Conservation (phyloP, 2,329 filamentous ascomycete species). For the Fusarium nodosum region DNA sequence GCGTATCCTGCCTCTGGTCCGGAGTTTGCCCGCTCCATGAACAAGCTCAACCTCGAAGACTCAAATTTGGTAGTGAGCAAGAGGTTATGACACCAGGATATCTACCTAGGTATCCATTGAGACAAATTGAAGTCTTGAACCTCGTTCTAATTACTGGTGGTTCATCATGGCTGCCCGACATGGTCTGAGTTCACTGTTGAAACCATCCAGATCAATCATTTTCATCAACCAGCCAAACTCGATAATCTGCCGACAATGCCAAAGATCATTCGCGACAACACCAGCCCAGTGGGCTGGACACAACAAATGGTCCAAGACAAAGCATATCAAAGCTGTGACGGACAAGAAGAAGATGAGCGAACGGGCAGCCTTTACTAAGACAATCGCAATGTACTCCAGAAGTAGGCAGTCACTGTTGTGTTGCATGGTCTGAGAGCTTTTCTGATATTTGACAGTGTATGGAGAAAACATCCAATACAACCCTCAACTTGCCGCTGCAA, state of each 20-base stretch:
- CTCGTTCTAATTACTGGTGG: not conserved
- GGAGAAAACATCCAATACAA: conserved; percentile 82
- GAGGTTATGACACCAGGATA: conserved; percentile 4
- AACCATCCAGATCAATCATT: conserved; percentile 19
- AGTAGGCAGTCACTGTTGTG: conserved; percentile 60
- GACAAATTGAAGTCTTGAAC: too few species aligned
- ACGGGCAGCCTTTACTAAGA: conserved; percentile 76
- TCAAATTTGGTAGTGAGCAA: conserved; percentile 1
- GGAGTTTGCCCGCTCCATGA: conserved; percentile 52
- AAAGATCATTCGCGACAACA: conserved; percentile 64
- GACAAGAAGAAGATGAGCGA: conserved; percentile 83
- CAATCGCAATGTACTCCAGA: conserved; percentile 81
- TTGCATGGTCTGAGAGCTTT: conserved; percentile 1
- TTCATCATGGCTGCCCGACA: conserved; percentile 38
- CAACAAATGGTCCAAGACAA: conserved; percentile 96
- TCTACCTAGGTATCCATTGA: not conserved
- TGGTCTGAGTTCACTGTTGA: conserved; percentile 35
- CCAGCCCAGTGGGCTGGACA: conserved; percentile 73
- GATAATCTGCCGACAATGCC: conserved; percentile 62
- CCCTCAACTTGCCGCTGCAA: conserved; percentile 78
- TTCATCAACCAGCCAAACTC: conserved; percentile 21
- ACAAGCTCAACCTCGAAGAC: conserved; percentile 12
- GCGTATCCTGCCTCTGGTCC: conserved; percentile 30
- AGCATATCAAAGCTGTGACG: conserved; percentile 90
- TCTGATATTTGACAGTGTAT: conserved; percentile 68